These are phyloP conservation scores for Penium margaritaceum DNA, from an alignment of 139 green algal genomes.

Conservation along the genomic window DNA sequence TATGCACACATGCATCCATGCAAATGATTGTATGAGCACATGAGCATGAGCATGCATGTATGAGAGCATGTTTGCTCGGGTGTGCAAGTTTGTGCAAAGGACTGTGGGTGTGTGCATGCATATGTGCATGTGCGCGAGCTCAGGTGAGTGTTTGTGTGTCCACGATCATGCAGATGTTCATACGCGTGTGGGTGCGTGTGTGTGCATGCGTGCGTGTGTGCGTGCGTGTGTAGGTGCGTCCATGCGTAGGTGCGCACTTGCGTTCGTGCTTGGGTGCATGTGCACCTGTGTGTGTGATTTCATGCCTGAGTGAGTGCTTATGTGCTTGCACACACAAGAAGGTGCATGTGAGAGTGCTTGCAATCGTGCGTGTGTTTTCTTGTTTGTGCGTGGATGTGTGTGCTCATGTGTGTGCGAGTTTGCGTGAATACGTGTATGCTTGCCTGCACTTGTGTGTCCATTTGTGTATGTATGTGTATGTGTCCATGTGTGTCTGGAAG, in stretches of 20 bases:
- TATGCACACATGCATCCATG: not conserved
- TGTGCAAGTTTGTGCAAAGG: not conserved
- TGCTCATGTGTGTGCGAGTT: no score
- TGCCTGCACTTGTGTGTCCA: no score
- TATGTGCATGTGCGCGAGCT: not conserved
- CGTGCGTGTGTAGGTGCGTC: not conserved
- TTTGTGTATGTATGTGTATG: no score
- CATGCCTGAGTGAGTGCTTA: not conserved
- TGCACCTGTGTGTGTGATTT: conserved; percentile 5
- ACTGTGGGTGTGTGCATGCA: not conserved
- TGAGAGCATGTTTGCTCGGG: not conserved
- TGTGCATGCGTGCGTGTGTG: not conserved
- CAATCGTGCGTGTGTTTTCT: not conserved
- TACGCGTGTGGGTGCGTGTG: not conserved
- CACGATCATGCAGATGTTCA: not conserved
- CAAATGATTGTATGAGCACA: not conserved
- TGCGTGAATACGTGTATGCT: no score
- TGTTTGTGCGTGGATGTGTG: conserved; percentile 8
- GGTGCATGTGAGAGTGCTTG: conserved; percentile 3
- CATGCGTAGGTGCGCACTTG: not conserved
- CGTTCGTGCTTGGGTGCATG: not conserved
- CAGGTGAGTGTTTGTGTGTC: not conserved
- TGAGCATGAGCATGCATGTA: not conserved
- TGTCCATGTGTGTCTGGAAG: no score
- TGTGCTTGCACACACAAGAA: not conserved